phyloP scores from a whole-genome alignment of 2,329 filamentous ascomycete genomes.

The Diplodia seriata region DNA sequence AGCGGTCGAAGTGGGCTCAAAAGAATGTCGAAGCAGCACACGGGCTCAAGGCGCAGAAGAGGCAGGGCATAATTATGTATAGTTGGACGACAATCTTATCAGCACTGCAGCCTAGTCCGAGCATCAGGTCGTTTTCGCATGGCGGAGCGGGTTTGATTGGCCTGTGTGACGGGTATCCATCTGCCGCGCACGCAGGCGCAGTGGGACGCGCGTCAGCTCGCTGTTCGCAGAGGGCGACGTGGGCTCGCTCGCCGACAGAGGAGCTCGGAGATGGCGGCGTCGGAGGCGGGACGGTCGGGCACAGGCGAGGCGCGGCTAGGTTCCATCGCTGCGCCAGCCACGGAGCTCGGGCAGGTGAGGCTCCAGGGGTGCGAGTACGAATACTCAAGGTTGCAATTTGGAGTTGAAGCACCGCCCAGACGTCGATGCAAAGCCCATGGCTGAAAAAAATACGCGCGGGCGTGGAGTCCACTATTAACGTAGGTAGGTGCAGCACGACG shows the following conservation, averaged over 20 bases:
- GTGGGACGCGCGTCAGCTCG: constrained; percentile 20
- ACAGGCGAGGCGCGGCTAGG: not conserved
- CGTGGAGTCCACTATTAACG: too few species aligned
- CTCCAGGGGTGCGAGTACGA: not conserved
- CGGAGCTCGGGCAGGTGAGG: not conserved
- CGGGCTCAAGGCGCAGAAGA: not conserved
- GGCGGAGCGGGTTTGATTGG: constrained; percentile 18
- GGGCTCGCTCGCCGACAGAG: not conserved
- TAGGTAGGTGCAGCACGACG: too few species aligned
- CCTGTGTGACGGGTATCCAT: constrained; percentile 8
- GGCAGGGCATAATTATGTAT: not conserved
- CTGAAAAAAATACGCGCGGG: too few species aligned
- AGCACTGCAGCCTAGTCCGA: constrained; percentile 9
- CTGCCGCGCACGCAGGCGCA: constrained; percentile 22
- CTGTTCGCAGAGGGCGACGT: constrained; percentile 3
- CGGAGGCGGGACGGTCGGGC: constrained; percentile 2
- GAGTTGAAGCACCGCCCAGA: too few species aligned
- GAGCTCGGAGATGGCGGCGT: constrained; percentile 4
- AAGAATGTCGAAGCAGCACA: not conserved
- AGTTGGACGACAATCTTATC: constrained; percentile 18
- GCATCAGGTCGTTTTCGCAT: constrained; percentile 23
- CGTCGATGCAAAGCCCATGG: too few species aligned
- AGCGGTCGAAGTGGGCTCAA: not conserved
- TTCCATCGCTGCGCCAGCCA: not conserved
- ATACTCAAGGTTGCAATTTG: too few species aligned